Evolutionary conservation across 768 basidiomycete species (phyloP).

Genomic region (Pleurotus citrinopileatus): DNA sequence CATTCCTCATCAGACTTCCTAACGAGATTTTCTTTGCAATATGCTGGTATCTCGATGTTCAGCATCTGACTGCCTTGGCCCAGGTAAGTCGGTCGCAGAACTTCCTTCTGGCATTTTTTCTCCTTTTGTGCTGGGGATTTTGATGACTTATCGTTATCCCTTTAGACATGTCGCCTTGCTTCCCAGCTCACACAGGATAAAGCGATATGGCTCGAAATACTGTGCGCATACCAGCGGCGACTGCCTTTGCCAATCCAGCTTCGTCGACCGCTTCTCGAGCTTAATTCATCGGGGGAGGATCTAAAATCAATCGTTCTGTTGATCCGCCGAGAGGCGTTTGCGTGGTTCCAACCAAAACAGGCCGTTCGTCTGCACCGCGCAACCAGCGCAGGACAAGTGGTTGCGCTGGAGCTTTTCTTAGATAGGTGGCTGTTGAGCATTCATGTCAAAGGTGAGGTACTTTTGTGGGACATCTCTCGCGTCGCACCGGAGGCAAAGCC

Average conservation of each 20-base stretch:
- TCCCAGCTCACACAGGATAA: background rate
- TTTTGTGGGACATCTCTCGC: background rate
- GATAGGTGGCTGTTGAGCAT: conserved; percentile 7
- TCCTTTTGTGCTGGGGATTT: no score
- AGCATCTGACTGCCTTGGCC: background rate
- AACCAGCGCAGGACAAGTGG: background rate
- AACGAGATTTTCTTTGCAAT: background rate
- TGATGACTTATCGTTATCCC: background rate
- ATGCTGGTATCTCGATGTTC: background rate
- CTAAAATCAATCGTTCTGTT: conserved; percentile 1
- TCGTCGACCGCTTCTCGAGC: background rate
- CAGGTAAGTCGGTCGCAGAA: background rate
- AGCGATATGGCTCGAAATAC: background rate
- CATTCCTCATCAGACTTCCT: background rate
- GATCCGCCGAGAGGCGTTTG: background rate
- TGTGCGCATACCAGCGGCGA: background rate
- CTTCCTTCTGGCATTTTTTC: background rate
- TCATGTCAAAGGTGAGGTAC: background rate
- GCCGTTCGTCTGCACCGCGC: background rate
- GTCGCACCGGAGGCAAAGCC: background rate
- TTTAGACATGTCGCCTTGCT: background rate
- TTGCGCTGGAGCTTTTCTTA: conserved; percentile 3
- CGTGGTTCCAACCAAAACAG: background rate
- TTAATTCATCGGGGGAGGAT: background rate
- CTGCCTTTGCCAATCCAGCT: background rate